A percentile compares a stretch with the other conserved stretches of the same genome.
These are phyloP conservation scores for Coniochaeta ligniaria DNA, from an alignment of 2,329 filamentous ascomycete species.

Conservation along the genomic window DNA sequence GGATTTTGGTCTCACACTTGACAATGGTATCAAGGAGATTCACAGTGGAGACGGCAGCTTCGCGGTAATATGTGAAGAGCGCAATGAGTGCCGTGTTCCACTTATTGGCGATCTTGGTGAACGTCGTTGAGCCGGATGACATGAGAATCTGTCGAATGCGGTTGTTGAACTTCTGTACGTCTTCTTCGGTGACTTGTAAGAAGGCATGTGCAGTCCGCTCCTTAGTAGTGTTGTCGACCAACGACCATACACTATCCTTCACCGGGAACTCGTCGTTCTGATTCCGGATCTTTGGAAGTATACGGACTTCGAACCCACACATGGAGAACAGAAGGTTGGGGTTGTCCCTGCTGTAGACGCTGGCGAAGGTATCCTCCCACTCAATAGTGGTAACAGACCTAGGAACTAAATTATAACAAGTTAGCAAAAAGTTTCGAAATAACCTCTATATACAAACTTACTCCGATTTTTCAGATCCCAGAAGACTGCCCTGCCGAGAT, in stretches of 20 bases:
- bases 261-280: constrained; percentile 93
- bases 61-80: constrained; percentile 96
- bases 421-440: too few relatives aligned
- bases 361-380: constrained; percentile 98
- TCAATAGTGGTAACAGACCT: constrained; percentile 95
- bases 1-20: constrained; percentile 99
- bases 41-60: constrained; percentile 93
- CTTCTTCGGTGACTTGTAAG: constrained; percentile 94
- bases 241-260: constrained; percentile 96
- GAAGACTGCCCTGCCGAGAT: constrained; percentile 93
- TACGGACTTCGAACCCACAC: constrained; percentile 95
- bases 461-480: constrained; percentile 99
- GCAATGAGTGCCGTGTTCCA: constrained; percentile 98
- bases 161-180: constrained; percentile 99
- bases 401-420: too few relatives aligned
- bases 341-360: constrained; percentile 96
- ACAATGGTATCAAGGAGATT: constrained; percentile 94
- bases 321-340: constrained; percentile 96
- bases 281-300: constrained; percentile 91
- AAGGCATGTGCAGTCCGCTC: constrained; percentile 97
- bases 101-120: constrained; percentile 99
- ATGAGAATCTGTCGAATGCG: constrained; percentile 97
- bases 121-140: constrained; percentile 98
- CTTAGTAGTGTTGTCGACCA: constrained; percentile 94
- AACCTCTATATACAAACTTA: too few relatives aligned